Percentiles rank a stretch among this genome's conserved stretches.
phyloP scores from a whole-genome alignment of 1,284 basidiomycete genomes.

The Puccinia coronata region DNA sequence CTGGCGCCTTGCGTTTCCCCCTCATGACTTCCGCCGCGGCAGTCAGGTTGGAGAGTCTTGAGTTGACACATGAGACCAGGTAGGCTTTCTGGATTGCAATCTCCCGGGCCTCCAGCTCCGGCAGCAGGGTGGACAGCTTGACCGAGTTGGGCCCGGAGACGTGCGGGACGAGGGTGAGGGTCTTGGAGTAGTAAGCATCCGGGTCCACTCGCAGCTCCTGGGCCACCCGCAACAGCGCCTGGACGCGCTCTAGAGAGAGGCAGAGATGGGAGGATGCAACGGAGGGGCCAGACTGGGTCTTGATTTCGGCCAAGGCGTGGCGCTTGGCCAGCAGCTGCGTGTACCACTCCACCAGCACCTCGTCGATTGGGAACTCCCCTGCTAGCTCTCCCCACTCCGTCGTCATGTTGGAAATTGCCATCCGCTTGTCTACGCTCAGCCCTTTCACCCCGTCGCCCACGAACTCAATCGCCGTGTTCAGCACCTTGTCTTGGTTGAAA shows the following conservation, averaged over 20 bases:
- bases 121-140: constrained; percentile 88
- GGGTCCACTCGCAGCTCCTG: constrained; percentile 70
- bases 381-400: constrained; percentile 98
- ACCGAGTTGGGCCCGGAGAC: constrained; percentile 97
- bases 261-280: constrained; percentile 74
- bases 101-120: constrained; percentile 71
- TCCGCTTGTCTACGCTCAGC: constrained; percentile 82
- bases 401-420: constrained; percentile 98
- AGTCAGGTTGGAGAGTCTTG: constrained; percentile 89
- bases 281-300: constrained; percentile 65
- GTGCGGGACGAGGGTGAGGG: constrained; percentile 87
- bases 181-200: constrained; percentile 80
- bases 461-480: constrained; percentile 98
- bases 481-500: constrained; percentile 95
- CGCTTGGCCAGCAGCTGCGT: constrained; percentile 73
- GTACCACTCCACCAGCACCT: constrained; percentile 83
- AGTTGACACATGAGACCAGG: constrained; percentile 97
- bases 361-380: constrained; percentile 92
- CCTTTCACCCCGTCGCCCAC: constrained; percentile 83
- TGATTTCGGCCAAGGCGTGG: constrained; percentile 74
- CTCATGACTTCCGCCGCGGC: constrained; percentile 85
- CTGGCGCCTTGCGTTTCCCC: constrained; percentile 78
- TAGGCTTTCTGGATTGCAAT: constrained; percentile 96
- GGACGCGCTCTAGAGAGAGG: constrained; percentile 74
- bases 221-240: constrained; percentile 65